These are phyloP conservation scores for Aspergillus thermomutatus DNA, from an alignment of 2,329 filamentous ascomycete genomes.

Conservation along the genomic window DNA sequence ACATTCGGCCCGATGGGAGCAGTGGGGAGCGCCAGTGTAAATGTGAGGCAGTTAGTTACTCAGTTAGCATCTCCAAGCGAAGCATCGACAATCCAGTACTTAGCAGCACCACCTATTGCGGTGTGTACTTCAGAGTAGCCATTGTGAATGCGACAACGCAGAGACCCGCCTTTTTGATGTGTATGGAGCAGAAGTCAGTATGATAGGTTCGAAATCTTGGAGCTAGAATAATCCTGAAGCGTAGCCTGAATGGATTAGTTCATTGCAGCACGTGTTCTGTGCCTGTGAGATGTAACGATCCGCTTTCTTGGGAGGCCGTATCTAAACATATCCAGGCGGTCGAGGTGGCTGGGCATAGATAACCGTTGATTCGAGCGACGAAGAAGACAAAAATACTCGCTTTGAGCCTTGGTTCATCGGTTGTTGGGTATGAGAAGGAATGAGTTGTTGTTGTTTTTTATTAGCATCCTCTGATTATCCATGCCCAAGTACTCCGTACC, in stretches of 20 bases:
- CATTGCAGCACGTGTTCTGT: background rate
- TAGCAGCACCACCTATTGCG: conserved; percentile 16
- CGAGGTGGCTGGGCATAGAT: background rate
- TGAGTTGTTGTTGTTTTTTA: too few relatives aligned
- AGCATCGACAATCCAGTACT: background rate
- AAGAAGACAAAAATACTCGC: background rate
- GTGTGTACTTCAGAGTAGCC: conserved; percentile 10
- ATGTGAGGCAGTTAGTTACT: conserved; percentile 22
- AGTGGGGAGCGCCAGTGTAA: conserved; percentile 17
- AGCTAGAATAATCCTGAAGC: background rate
- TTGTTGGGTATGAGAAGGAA: background rate
- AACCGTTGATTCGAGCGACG: background rate
- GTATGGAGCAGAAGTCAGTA: background rate
- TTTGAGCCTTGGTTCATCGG: background rate
- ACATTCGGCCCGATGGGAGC: conserved; percentile 10
- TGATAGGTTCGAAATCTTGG: background rate
- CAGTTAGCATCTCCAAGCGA: conserved; percentile 1
- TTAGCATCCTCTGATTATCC: background rate
- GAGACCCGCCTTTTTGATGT: conserved; percentile 13
- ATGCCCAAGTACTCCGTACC: background rate
- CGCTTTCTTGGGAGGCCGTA: background rate
- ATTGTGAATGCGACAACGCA: conserved; percentile 19
- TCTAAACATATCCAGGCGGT: background rate
- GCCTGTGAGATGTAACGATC: background rate
- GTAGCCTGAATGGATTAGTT: background rate